Conservation (phyloP, 768 basidiomycete species). For the Pholiota molesta region DNA sequence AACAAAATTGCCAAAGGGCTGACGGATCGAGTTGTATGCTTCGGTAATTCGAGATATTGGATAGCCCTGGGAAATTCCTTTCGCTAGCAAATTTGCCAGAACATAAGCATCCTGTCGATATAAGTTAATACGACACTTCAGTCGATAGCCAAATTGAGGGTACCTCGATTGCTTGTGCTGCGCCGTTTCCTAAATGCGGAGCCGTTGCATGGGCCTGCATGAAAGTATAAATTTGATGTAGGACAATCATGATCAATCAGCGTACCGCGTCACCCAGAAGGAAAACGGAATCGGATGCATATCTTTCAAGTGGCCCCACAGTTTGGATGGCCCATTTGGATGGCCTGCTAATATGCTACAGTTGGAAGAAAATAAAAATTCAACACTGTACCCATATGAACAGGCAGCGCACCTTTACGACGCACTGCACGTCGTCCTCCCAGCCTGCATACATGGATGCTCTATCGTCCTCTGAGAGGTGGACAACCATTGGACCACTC, state of each 20-base stretch:
- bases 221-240: background rate
- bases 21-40: slow-evolving; percentile 47
- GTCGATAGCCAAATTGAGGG: background rate
- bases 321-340: slow-evolving; percentile 45
- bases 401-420: slow-evolving; percentile 28
- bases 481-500: slow-evolving; percentile 32
- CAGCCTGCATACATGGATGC: slow-evolving; percentile 31
- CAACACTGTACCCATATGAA: background rate
- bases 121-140: too few relatives aligned
- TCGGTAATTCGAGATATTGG: slow-evolving; percentile 30
- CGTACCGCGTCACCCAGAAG: slow-evolving; percentile 50
- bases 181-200: slow-evolving; percentile 14
- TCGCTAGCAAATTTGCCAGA: slow-evolving; percentile 44
- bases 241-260: background rate
- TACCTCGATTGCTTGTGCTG: slow-evolving; percentile 32
- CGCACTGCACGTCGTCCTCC: slow-evolving; percentile 36
- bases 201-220: slow-evolving; percentile 15
- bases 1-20: slow-evolving; percentile 42
- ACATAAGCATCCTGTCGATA: slow-evolving; percentile 46
- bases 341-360: slow-evolving; percentile 32
- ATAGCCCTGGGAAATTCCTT: slow-evolving; percentile 36
- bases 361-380: background rate
- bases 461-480: slow-evolving; percentile 36
- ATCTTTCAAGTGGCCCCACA: slow-evolving; percentile 37
- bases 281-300: slow-evolving; percentile 37